Evolutionary conservation across 805 yeast genomes (phyloP).

Genomic region (Lipomyces chichibuensis): DNA sequence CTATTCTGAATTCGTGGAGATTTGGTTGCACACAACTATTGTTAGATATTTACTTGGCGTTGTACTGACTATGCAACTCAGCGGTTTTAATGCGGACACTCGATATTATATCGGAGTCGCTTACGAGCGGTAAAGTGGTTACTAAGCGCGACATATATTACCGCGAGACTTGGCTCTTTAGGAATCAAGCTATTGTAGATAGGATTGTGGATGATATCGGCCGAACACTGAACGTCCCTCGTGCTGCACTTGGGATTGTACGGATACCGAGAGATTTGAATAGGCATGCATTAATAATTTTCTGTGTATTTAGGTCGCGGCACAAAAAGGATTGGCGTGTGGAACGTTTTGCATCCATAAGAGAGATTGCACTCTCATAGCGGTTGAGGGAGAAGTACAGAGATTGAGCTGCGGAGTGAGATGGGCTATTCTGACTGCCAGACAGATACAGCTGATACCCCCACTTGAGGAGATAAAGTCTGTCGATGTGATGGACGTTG

Average conservation of each 20-base stretch:
- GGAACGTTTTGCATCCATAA: constrained; percentile 13
- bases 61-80: background rate
- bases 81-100: constrained; percentile 19
- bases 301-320: constrained; percentile 19
- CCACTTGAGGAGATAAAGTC: constrained; percentile 39
- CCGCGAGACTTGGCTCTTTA: constrained; percentile 57
- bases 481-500: constrained; percentile 36
- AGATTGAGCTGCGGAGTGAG: background rate
- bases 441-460: constrained; percentile 44
- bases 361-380: constrained; percentile 1
- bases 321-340: constrained; percentile 33
- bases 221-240: constrained; percentile 46
- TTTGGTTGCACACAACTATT: background rate
- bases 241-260: constrained; percentile 50
- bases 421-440: background rate
- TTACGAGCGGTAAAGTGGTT: constrained; percentile 12
- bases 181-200: constrained; percentile 51
- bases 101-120: constrained; percentile 24
- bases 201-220: constrained; percentile 48
- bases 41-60: background rate
- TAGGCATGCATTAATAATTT: background rate
- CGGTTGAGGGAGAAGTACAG: constrained; percentile 6
- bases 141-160: constrained; percentile 64
- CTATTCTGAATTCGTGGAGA: constrained; percentile 3
- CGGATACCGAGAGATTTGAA: background rate